These are phyloP conservation scores for Colletotrichum euphorbiae DNA, from an alignment of 2,329 filamentous ascomycete species.

Conservation along the genomic window DNA sequence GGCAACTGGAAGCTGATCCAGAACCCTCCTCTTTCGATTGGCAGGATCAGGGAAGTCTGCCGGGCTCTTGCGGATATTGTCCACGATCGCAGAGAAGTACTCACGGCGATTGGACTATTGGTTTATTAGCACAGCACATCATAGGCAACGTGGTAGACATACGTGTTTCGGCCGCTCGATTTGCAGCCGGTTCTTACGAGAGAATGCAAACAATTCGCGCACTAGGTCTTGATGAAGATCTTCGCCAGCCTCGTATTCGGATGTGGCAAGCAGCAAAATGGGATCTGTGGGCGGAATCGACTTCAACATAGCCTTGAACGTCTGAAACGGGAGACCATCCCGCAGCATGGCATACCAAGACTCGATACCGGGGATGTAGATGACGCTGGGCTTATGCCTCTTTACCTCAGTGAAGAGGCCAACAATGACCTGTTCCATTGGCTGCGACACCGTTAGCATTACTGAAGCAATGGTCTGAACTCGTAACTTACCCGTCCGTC, in stretches of 20 bases:
- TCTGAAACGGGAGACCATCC: slow-evolving; percentile 78
- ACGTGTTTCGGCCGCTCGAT: slow-evolving; percentile 75
- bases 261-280: slow-evolving; percentile 86
- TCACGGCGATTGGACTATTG: slow-evolving; percentile 73
- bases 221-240: slow-evolving; percentile 74
- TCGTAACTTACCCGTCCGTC: slow-evolving; percentile 75
- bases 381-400: slow-evolving; percentile 93
- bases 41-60: slow-evolving; percentile 87
- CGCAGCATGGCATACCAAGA: slow-evolving; percentile 79
- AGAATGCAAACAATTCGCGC: slow-evolving; percentile 86
- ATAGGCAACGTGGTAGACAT: slow-evolving; percentile 45
- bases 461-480: neutral
- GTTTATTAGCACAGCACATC: slow-evolving; percentile 7
- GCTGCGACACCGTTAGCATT: slow-evolving; percentile 51
- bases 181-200: slow-evolving; percentile 79
- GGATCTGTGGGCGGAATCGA: slow-evolving; percentile 91
- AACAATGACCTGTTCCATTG: slow-evolving; percentile 88
- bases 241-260: slow-evolving; percentile 70
- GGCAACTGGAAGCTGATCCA: slow-evolving; percentile 82
- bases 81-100: slow-evolving; percentile 81
- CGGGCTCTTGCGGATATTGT: slow-evolving; percentile 83
- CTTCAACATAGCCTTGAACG: slow-evolving; percentile 84
- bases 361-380: slow-evolving; percentile 92
- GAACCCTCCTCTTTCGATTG: slow-evolving; percentile 85
- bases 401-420: slow-evolving; percentile 92